Percentiles rank a stretch among this genome's conserved stretches.
Evolutionary conservation across 2,329 filamentous ascomycete genomes (phyloP).

Genomic region (Thielaviopsis populi): DNA sequence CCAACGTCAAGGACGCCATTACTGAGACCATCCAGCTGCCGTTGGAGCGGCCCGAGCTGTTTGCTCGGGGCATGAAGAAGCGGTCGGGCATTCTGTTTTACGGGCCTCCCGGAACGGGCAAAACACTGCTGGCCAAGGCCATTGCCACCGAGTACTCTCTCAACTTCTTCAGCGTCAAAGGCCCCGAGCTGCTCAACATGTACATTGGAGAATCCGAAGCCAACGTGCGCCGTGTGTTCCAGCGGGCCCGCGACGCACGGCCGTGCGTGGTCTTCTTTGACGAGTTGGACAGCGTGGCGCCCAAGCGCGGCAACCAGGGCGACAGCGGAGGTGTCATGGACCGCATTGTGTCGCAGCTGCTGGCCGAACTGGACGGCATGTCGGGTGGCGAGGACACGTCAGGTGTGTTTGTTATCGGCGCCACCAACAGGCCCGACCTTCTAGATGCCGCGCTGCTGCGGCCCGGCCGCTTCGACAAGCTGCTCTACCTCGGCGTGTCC

Average conservation of each 20-base stretch:
- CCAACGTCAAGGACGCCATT: slow-evolving; percentile 92
- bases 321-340: slow-evolving; percentile 98
- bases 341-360: slow-evolving; percentile 82
- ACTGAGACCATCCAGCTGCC: slow-evolving; percentile 93
- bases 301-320: slow-evolving; percentile 91
- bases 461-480: slow-evolving; percentile 91
- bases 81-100: slow-evolving; percentile 87
- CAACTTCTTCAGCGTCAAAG: slow-evolving; percentile 91
- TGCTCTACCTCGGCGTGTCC: slow-evolving; percentile 91
- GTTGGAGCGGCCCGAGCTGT: slow-evolving; percentile 78
- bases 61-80: slow-evolving; percentile 97
- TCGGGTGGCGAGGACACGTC: slow-evolving; percentile 47
- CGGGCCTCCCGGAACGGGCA: slow-evolving; percentile 78
- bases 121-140: slow-evolving; percentile 82
- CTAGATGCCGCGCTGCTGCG: slow-evolving; percentile 79
- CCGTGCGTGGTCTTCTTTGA: slow-evolving; percentile 92
- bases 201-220: slow-evolving; percentile 91
- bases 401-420: slow-evolving; percentile 91
- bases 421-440: slow-evolving; percentile 86
- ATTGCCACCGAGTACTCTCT: slow-evolving; percentile 88
- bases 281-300: slow-evolving; percentile 82
- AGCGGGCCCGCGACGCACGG: slow-evolving; percentile 67
- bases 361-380: slow-evolving; percentile 96
- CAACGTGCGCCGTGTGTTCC: slow-evolving; percentile 79
- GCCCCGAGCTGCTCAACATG: slow-evolving; percentile 85